These are phyloP conservation scores for Sphaerulina vaccinii DNA, from an alignment of 2,329 filamentous ascomycete genomes.

Conservation along the genomic window DNA sequence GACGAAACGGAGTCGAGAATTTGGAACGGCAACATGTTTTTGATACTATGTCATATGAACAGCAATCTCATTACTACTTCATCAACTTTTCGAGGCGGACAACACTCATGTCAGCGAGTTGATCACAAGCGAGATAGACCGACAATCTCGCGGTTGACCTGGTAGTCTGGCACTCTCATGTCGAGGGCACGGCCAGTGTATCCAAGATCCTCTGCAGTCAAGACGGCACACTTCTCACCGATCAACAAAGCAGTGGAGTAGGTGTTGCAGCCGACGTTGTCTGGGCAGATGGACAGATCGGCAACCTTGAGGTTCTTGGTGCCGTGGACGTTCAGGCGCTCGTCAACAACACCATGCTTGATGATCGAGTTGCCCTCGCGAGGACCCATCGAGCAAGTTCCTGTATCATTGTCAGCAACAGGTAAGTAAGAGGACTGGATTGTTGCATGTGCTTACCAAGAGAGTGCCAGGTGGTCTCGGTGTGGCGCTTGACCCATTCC, in stretches of 20 bases:
- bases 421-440: neutral
- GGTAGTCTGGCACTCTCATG: slow-evolving; percentile 65
- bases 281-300: slow-evolving; percentile 72
- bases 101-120: neutral
- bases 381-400: slow-evolving; percentile 75
- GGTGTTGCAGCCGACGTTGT: slow-evolving; percentile 67
- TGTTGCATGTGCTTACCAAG: slow-evolving; percentile 35
- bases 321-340: slow-evolving; percentile 74
- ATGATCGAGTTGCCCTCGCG: slow-evolving; percentile 75
- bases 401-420: slow-evolving; percentile 27
- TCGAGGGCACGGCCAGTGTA: slow-evolving; percentile 71
- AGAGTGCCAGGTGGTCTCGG: slow-evolving; percentile 73
- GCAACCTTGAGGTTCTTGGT: slow-evolving; percentile 76
- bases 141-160: slow-evolving; percentile 47
- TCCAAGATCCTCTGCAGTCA: slow-evolving; percentile 70
- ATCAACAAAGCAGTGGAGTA: slow-evolving; percentile 71
- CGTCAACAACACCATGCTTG: slow-evolving; percentile 75
- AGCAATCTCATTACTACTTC: slow-evolving; percentile 10
- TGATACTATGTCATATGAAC: slow-evolving; percentile 3
- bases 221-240: slow-evolving; percentile 70
- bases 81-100: slow-evolving; percentile 2
- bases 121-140: slow-evolving; percentile 44
- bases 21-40: neutral
- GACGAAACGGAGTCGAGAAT: too few relatives aligned
- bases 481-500: slow-evolving; percentile 64